These are phyloP conservation scores for Aspergillaceae sp. DNA, from an alignment of 2,329 filamentous ascomycete genomes.

Conservation along the genomic window DNA sequence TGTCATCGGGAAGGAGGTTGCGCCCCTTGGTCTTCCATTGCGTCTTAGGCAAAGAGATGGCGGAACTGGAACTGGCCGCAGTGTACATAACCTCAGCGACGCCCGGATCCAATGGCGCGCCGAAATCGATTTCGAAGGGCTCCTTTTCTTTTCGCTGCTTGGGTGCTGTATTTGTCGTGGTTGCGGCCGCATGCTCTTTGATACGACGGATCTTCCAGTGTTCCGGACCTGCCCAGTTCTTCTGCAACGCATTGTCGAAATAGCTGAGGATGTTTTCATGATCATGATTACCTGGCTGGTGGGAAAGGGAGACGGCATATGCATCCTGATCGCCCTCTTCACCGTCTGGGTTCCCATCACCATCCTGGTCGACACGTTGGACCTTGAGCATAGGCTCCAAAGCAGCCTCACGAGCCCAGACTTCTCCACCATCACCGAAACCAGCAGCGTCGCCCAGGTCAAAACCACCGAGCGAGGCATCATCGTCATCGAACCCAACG, in stretches of 20 bases:
- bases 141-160: slow-evolving; percentile 86
- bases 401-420: slow-evolving; percentile 85
- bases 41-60: slow-evolving; percentile 80
- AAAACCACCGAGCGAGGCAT: slow-evolving; percentile 60
- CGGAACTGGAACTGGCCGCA: slow-evolving; percentile 66
- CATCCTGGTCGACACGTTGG: slow-evolving; percentile 48
- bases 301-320: slow-evolving; percentile 72
- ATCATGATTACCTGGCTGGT: slow-evolving; percentile 56
- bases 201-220: slow-evolving; percentile 97
- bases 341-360: slow-evolving; percentile 44
- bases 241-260: slow-evolving; percentile 91
- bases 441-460: slow-evolving; percentile 63
- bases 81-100: slow-evolving; percentile 73
- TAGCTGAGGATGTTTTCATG: slow-evolving; percentile 97
- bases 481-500: slow-evolving; percentile 72
- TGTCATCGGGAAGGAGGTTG: slow-evolving; percentile 92
- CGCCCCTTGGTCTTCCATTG: slow-evolving; percentile 92
- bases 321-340: slow-evolving; percentile 58
- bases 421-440: slow-evolving; percentile 93
- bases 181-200: slow-evolving; percentile 60
- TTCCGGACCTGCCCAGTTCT: slow-evolving; percentile 97
- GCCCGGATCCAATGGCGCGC: slow-evolving; percentile 60
- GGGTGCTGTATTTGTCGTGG: slow-evolving; percentile 33
- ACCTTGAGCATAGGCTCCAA: slow-evolving; percentile 78
- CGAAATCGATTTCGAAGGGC: slow-evolving; percentile 88